A percentile compares a stretch with the other conserved stretches of the same genome.
Evolutionary conservation across 1,284 basidiomycete genomes (phyloP).

Genomic region (Leccinum pachyderme): DNA sequence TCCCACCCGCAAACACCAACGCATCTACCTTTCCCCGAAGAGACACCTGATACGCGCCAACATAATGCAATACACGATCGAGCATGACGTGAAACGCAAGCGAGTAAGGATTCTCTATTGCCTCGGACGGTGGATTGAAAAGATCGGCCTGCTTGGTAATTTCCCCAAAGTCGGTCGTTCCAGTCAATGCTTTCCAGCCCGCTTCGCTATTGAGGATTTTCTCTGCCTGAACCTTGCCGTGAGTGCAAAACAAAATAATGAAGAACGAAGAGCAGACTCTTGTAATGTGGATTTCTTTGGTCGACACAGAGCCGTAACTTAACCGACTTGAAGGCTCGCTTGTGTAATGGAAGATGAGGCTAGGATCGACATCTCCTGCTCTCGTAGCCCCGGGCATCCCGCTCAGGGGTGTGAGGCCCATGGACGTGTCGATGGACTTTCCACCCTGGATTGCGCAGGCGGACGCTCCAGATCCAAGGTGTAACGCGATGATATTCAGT

Average conservation of each 20-base stretch:
- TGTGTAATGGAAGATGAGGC: conserved; percentile 84
- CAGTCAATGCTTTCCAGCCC: conserved; percentile 74
- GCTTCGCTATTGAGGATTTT: conserved; percentile 73
- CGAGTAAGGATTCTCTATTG: conserved; percentile 34
- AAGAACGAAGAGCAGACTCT: conserved; percentile 34
- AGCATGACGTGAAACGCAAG: conserved; percentile 75
- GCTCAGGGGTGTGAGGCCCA: conserved; percentile 77
- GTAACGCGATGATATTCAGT: conserved; percentile 73
- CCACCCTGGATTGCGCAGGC: conserved; percentile 71
- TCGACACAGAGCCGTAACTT: conserved; percentile 47
- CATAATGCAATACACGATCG: conserved; percentile 69
- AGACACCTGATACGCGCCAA: conserved; percentile 75
- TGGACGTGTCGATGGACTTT: conserved; percentile 75
- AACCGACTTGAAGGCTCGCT: conserved; percentile 45
- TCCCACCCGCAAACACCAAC: conserved; percentile 83
- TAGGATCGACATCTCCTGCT: conserved; percentile 78
- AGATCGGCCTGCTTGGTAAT: conserved; percentile 48
- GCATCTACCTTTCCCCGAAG: conserved; percentile 68
- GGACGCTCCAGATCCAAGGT: conserved; percentile 86
- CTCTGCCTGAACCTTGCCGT: conserved; percentile 51
- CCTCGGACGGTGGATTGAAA: conserved; percentile 1
- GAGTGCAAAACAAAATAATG: not conserved
- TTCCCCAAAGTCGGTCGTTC: conserved; percentile 74
- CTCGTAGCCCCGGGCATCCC: conserved; percentile 88
- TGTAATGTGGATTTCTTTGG: conserved; percentile 64